Evolutionary conservation across 805 yeast genomes (phyloP).

Genomic region (Saturnispora dispora): DNA sequence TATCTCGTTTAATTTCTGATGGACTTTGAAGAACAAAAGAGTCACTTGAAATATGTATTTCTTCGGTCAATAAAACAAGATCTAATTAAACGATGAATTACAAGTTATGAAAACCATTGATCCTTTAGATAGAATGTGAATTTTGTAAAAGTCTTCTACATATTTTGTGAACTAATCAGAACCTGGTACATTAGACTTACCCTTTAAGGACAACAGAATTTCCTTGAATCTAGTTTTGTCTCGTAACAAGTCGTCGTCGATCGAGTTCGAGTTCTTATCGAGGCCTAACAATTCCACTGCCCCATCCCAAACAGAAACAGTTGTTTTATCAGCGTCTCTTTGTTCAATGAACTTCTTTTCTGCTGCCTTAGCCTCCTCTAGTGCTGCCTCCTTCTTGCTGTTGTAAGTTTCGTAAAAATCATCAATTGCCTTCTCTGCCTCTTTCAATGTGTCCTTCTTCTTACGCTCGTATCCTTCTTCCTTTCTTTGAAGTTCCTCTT

Average conservation of each 20-base stretch:
- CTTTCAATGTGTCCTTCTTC: slow-evolving; percentile 56
- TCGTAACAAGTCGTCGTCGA: slow-evolving; percentile 28
- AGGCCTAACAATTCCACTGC: slow-evolving; percentile 37
- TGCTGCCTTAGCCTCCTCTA: slow-evolving; percentile 54
- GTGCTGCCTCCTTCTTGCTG: slow-evolving; percentile 63
- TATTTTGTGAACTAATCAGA: slow-evolving; percentile 23
- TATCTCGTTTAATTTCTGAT: too few species aligned
- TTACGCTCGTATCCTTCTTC: slow-evolving; percentile 62
- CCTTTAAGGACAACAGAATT: slow-evolving; percentile 43
- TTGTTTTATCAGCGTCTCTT: slow-evolving; percentile 55
- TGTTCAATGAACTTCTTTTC: slow-evolving; percentile 63
- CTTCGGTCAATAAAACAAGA: too few species aligned
- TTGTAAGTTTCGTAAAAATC: slow-evolving; percentile 90
- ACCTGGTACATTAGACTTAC: slow-evolving; percentile 47
- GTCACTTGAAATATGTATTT: too few species aligned
- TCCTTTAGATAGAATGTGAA: background rate
- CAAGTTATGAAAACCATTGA: background rate
- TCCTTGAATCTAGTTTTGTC: slow-evolving; percentile 48
- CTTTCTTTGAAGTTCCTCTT: slow-evolving; percentile 67
- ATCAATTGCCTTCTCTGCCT: slow-evolving; percentile 77
- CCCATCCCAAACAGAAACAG: slow-evolving; percentile 48
- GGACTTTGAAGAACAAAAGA: too few species aligned
- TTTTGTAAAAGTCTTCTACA: background rate
- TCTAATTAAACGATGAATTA: too few species aligned
- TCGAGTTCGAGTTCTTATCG: slow-evolving; percentile 28